These are phyloP conservation scores for Spencermartinsiella ligniputridi DNA, from an alignment of 1,139 yeast genomes.

Conservation along the genomic window DNA sequence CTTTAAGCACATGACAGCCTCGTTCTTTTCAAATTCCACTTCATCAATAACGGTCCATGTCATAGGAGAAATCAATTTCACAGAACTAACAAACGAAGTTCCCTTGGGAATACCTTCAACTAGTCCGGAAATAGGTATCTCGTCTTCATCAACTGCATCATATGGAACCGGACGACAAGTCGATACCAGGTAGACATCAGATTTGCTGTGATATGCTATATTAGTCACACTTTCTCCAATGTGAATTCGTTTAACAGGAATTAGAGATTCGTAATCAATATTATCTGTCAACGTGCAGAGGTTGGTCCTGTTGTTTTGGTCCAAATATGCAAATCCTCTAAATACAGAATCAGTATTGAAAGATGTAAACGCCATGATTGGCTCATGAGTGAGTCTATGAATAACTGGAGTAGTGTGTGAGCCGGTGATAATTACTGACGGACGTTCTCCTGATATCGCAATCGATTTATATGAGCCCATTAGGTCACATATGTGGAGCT, in stretches of 20 bases:
- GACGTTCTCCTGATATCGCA: conserved; percentile 70
- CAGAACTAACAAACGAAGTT: conserved; percentile 50
- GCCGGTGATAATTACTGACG: conserved; percentile 64
- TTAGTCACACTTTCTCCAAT: conserved; percentile 62
- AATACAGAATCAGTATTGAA: conserved; percentile 31
- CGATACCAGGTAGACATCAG: conserved; percentile 63
- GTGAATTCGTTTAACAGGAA: conserved; percentile 23
- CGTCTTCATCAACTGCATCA: conserved; percentile 73
- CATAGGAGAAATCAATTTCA: conserved; percentile 66
- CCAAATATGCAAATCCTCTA: conserved; percentile 68
- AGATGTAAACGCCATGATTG: conserved; percentile 34
- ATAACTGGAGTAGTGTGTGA: conserved; percentile 62
- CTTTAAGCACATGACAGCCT: conserved; percentile 57
- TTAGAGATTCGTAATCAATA: conserved; percentile 21
- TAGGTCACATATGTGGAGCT: neutral
- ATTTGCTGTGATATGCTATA: conserved; percentile 66
- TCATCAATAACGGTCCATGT: conserved; percentile 77
- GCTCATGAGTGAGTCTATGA: conserved; percentile 61
- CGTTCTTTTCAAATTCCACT: conserved; percentile 61
- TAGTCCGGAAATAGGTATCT: conserved; percentile 56
- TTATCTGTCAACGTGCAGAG: conserved; percentile 30
- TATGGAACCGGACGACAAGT: conserved; percentile 59
- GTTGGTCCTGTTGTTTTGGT: conserved; percentile 51
- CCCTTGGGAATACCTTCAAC: conserved; percentile 51
- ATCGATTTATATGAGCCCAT: conserved; percentile 56